Evolutionary conservation across 2,329 filamentous ascomycete species (phyloP).

Genomic region (Sporothrix humicola): DNA sequence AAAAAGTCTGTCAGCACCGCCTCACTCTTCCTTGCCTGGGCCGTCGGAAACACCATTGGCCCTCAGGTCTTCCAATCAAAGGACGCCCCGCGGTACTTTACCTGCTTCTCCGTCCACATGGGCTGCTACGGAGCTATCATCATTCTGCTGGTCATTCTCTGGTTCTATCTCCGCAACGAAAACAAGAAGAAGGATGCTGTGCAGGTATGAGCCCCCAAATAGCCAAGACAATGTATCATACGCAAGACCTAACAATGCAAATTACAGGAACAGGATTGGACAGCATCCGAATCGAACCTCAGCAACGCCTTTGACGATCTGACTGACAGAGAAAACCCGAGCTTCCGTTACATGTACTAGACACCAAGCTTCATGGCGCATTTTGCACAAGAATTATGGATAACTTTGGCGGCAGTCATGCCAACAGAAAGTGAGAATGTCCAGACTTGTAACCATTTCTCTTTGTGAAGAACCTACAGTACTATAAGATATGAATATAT

Average conservation of each 20-base stretch:
- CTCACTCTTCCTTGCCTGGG: constrained; percentile 73
- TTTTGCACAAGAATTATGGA: no score
- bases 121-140: constrained; percentile 70
- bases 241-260: background rate
- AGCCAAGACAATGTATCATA: background rate
- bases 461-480: no score
- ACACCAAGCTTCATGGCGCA: background rate
- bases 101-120: constrained; percentile 71
- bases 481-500: no score
- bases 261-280: background rate
- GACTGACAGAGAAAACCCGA: constrained; percentile 65
- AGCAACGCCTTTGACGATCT: constrained; percentile 66
- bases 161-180: constrained; percentile 60
- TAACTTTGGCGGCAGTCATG: no score
- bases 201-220: constrained; percentile 38
- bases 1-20: constrained; percentile 73
- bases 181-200: constrained; percentile 61
- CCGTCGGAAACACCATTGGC: constrained; percentile 50
- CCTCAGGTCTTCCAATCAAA: constrained; percentile 67
- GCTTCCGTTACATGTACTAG: constrained; percentile 61
- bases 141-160: constrained; percentile 60
- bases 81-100: constrained; percentile 70
- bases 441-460: no score
- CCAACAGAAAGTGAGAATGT: no score
- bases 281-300: constrained; percentile 48